Base-by-base conservation (phyloP, 169 alveolate species). In the Plasmodium gonderi region DNA sequence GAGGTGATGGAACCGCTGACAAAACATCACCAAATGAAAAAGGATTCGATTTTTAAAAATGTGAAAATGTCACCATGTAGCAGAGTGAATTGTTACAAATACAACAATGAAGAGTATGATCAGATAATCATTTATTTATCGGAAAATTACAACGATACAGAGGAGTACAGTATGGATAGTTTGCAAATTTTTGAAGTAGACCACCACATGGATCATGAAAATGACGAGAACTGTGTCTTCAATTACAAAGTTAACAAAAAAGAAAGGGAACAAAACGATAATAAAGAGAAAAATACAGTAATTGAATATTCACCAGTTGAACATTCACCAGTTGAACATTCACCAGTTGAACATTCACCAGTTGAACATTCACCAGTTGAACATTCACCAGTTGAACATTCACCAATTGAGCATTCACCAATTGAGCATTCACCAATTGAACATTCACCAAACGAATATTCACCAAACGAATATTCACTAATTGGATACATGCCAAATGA, bases 401-500 rank as follows among this genome's bases (percentile, higher is more conserved):
- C n/a, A n/a, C n/a, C n/a, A n/a, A n/a, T n/a, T n/a, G n/a, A n/a
- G n/a, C n/a, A n/a, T n/a, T n/a, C n/a, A n/a, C n/a, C n/a, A n/a
- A n/a, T n/a, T n/a, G n/a, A n/a, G n/a, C n/a, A n/a, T n/a, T n/a
- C n/a, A n/a, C n/a, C n/a, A n/a, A n/a, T n/a, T n/a, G n/a, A n/a
- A n/a, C n/a, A n/a, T n/a, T n/a, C 29, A 75, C 17, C 9, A 75
- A 75, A 45, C 51, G 67, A 20, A 4, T 11, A n/a, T n/a, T 9
- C 3, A 23, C 14, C 49, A 38, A 45, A 90, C 23, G 54, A 12
- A 17, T 90, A 90, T 45, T 42, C 75, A 31, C 74, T 90, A 67
- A 77, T 65, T 60, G 94, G 94, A 3, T 90, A 90, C 60, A 38
- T 90, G 11, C 94, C 94, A 20, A 90, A 90, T 29, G 81, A 78